Base-by-base conservation (phyloP, 257 asterid species). In the Leptodermis oblonga region DNA sequence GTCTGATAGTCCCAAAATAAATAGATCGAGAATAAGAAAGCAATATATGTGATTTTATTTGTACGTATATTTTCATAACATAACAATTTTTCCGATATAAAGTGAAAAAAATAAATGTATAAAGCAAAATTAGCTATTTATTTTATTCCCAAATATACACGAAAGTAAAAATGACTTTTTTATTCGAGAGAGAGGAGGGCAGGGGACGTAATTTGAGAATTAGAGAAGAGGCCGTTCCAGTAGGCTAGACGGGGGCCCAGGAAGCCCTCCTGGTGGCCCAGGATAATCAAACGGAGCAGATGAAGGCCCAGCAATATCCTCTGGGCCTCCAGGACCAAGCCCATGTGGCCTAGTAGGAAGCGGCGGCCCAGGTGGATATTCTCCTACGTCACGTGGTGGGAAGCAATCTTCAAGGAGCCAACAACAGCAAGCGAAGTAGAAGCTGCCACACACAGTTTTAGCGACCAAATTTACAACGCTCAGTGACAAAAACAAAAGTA, bases 371-470 rank as follows among this genome's bases (percentile, higher is more conserved):
- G 46, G 15, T 45, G 53, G 69, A 2, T 52, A 28, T 22, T 18
- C 41, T 22, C 18, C 15, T 4, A 30, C 17, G 56, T 74, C 67
- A 41, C 80, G 73, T 3, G 61, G 71, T 31, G 66, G 31, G n/a
- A 64, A 62, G 70, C 87, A 81, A 39, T 85, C 87, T 36, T 80
- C 82, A 3, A 85, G 0, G 0, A 77, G 69, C 87, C 90, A 85
- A 77, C 90, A 85, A 68, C 87, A 85, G 68, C 84, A 80, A 70
- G 80, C 65, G 2, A 82, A 82, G 74, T 80, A 82, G 70, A 81
- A 78, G 78, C 90, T 82, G 73, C 76, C 62, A 33, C 15, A 2
- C 25, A 60, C 0, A 39, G 7, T 39, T 39, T 43, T 43, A 43
- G 48, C 48, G 48, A 9, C 39, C n/a, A 4, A 56, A 56, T 56